Conservation (phyloP, 1,139 yeast species). For the Kodamaea suecica region DNA sequence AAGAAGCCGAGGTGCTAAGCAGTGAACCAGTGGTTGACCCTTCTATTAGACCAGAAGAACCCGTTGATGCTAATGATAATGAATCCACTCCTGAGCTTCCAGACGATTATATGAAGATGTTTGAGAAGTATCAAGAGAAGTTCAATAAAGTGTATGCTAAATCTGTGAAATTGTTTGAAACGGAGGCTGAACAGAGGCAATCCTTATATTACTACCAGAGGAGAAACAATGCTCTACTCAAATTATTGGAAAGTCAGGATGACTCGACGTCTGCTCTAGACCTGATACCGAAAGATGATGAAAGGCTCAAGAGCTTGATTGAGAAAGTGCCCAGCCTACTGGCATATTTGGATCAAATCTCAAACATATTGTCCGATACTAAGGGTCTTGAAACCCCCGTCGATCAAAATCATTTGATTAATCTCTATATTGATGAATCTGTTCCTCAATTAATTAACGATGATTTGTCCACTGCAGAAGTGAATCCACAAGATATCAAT, state of each 20-base stretch:
- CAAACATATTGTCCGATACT: background rate
- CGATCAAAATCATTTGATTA: slow-evolving; percentile 13
- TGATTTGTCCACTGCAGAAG: slow-evolving; percentile 33
- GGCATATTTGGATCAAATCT: background rate
- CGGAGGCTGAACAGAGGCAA: slow-evolving; percentile 35
- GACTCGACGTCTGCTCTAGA: background rate
- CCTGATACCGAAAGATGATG: background rate
- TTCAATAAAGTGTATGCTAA: slow-evolving; percentile 23
- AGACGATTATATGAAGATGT: slow-evolving; percentile 23
- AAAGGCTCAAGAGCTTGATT: slow-evolving; percentile 5
- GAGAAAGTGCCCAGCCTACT: slow-evolving; percentile 7
- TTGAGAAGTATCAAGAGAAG: slow-evolving; percentile 26
- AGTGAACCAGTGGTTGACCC: background rate
- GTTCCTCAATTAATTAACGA: slow-evolving; percentile 41
- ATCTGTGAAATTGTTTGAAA: slow-evolving; percentile 28
- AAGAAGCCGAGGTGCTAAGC: background rate
- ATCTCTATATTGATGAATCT: slow-evolving; percentile 25
- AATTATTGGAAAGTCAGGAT: slow-evolving; percentile 22
- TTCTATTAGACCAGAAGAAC: slow-evolving; percentile 1
- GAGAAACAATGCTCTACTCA: slow-evolving; percentile 38
- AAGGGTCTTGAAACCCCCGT: slow-evolving; percentile 6
- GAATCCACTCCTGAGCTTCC: background rate
- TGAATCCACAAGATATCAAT: slow-evolving; percentile 40
- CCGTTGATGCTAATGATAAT: background rate
- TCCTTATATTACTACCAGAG: slow-evolving; percentile 35